Base-by-base conservation (phyloP, 805 yeast genomes). In the Candida insectorum region DNA sequence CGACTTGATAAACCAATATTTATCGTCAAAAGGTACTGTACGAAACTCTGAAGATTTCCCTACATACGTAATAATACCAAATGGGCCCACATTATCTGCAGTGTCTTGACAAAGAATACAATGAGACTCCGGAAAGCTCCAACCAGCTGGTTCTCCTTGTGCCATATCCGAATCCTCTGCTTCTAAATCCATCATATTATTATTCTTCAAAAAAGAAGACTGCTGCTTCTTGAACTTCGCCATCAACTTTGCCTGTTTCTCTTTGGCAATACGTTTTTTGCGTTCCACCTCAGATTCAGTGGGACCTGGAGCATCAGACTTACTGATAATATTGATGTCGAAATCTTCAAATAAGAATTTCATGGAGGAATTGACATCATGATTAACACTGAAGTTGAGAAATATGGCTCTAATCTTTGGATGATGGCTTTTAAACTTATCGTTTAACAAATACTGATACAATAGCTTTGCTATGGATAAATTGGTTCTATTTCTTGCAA, bases 61-160 rank as follows among this genome's bases (percentile, higher is more conserved):
- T 16, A 82, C 62, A 48, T 75, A 74, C 6, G 84, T 73, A 31
- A 85, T 75, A n/a, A 82, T 69, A 0, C 96, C 96, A 56, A 81
- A 85, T 0, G 85, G 74, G 4, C 82, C 85, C 15, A 73, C 73
- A 14, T 74, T 73, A 14, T 69, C 69, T 1, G 79, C 71, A 0
- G 86, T 80, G 76, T 83, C 84, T 45, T 86, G 88, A 54, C 96
- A 87, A 11, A 87, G 60, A 24, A 87, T 79, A 53, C 96, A 87
- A 42, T 78, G 83, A 19, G 77, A 78, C 19, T 76, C 78, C 0
- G 94, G 93, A 46, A 75, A 85, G 22, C 61, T 63, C 91, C 89
- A 83, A 1, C 70, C 64, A 3, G 26, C 25, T 5, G 42, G 46
- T 3, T 48, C 54, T n/a, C 54, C 63, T 14, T 43, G 49, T 13